A percentile compares a stretch with the other conserved stretches of the same genome.
phyloP scores from a whole-genome alignment of 2,329 filamentous ascomycete genomes.

The Mycosphaerella arachidis region DNA sequence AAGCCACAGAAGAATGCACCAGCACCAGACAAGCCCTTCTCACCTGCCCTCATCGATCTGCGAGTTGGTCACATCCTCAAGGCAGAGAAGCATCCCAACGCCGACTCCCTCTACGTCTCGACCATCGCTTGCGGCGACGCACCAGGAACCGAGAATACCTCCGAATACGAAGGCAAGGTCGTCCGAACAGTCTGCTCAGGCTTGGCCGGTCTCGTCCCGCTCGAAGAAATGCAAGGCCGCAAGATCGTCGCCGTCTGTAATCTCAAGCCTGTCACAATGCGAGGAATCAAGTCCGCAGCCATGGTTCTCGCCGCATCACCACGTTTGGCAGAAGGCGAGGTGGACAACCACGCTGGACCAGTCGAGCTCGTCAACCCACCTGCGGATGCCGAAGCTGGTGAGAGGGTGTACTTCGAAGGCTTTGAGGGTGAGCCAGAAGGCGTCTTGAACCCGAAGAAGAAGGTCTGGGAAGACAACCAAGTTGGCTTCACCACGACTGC shows the following conservation, averaged over 20 bases:
- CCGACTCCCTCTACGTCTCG: slow-evolving; percentile 90
- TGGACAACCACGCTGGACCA: slow-evolving; percentile 77
- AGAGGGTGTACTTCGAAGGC: slow-evolving; percentile 88
- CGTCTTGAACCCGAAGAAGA: slow-evolving; percentile 97
- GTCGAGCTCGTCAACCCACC: slow-evolving; percentile 90
- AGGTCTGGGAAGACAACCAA: slow-evolving; percentile 96
- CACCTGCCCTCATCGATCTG: slow-evolving; percentile 84
- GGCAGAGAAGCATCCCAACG: slow-evolving; percentile 90
- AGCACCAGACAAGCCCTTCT: slow-evolving; percentile 68
- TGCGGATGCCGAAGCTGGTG: slow-evolving; percentile 71
- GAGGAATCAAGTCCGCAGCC: slow-evolving; percentile 72
- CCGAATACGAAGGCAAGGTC: slow-evolving; percentile 84
- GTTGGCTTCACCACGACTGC: slow-evolving; percentile 91
- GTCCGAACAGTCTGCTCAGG: slow-evolving; percentile 96
- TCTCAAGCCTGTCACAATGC: slow-evolving; percentile 98
- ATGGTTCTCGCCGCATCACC: slow-evolving; percentile 97
- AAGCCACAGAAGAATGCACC: slow-evolving; percentile 61
- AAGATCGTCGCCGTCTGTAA: slow-evolving; percentile 96
- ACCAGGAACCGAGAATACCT: slow-evolving; percentile 79
- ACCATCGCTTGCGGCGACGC: slow-evolving; percentile 93
- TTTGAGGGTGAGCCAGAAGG: slow-evolving; percentile 92
- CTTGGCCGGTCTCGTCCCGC: slow-evolving; percentile 83
- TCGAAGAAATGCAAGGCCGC: slow-evolving; percentile 94
- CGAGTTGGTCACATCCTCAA: slow-evolving; percentile 97
- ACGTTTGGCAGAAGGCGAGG: slow-evolving; percentile 73